These are phyloP conservation scores for Coniella vitis DNA, from an alignment of 2,329 filamentous ascomycete genomes.

Conservation along the genomic window DNA sequence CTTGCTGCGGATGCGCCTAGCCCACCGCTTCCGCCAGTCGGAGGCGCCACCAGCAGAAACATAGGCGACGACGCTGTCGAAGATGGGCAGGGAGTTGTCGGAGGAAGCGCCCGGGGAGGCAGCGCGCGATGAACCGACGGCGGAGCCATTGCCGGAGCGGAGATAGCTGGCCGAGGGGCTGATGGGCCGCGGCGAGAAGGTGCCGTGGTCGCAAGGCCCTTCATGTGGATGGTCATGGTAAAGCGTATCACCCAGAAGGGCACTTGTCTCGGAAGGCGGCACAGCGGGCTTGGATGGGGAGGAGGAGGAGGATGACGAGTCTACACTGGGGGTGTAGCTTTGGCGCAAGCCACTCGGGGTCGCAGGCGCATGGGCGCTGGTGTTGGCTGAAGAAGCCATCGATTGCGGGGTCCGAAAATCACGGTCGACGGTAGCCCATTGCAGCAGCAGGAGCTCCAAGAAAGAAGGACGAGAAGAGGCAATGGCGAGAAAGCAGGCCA, in stretches of 20 bases:
- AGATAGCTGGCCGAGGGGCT: slow-evolving; percentile 35
- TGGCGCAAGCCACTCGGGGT: slow-evolving; percentile 41
- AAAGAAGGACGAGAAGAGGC: too few species aligned
- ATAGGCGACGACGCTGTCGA: slow-evolving; percentile 34
- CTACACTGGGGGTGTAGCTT: slow-evolving; percentile 27
- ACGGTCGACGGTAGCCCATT: not conserved
- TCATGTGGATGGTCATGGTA: slow-evolving; percentile 34
- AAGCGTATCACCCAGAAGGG: slow-evolving; percentile 35
- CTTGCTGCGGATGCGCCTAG: slow-evolving; percentile 47
- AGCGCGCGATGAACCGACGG: slow-evolving; percentile 27
- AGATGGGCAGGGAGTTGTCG: slow-evolving; percentile 23
- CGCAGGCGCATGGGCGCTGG: slow-evolving; percentile 29
- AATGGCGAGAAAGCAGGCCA: too few species aligned
- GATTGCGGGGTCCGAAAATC: not conserved
- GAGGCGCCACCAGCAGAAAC: slow-evolving; percentile 31
- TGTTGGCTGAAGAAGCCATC: slow-evolving; percentile 7
- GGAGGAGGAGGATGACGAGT: slow-evolving; percentile 6
- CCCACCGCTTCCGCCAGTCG: slow-evolving; percentile 43
- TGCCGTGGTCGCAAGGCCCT: slow-evolving; percentile 62
- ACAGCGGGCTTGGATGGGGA: not conserved
- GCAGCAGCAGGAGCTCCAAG: not conserved
- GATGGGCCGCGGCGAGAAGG: slow-evolving; percentile 62
- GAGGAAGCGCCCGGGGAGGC: slow-evolving; percentile 25
- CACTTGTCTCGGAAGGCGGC: slow-evolving; percentile 41
- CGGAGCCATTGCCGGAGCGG: slow-evolving; percentile 24